Conservation (phyloP, 768 basidiomycete genomes). For the Xanthoconium stramineum region DNA sequence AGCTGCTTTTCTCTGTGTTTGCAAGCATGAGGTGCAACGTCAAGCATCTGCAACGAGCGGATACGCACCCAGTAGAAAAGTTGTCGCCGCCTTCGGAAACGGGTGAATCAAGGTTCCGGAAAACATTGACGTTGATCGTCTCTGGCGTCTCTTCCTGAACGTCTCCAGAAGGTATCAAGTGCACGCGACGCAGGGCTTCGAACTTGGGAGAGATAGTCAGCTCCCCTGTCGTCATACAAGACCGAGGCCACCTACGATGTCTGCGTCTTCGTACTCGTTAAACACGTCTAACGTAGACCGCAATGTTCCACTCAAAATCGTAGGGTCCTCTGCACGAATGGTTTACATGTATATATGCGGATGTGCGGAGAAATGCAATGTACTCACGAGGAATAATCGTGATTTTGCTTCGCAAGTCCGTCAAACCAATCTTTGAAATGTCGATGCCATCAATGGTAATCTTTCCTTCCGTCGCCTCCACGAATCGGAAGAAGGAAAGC, state of each 20-base stretch:
- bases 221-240: background rate
- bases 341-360: background rate
- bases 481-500: constrained; percentile 84
- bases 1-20: constrained; percentile 68
- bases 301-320: constrained; percentile 78
- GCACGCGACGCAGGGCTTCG: constrained; percentile 80
- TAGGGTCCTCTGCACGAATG: constrained; percentile 70
- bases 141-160: constrained; percentile 35
- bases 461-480: constrained; percentile 76
- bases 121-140: constrained; percentile 67
- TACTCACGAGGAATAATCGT: constrained; percentile 73
- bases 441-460: constrained; percentile 79
- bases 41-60: background rate
- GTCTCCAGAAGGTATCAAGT: constrained; percentile 65
- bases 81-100: constrained; percentile 88
- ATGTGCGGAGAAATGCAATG: background rate
- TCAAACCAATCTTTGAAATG: constrained; percentile 75
- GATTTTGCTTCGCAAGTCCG: constrained; percentile 72
- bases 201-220: constrained; percentile 42
- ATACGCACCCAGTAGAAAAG: constrained; percentile 73
- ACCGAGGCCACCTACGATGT: constrained; percentile 54
- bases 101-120: constrained; percentile 68
- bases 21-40: background rate
- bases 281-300: constrained; percentile 84
- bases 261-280: constrained; percentile 77